These are phyloP conservation scores for Tricholoma sp. DNA, from an alignment of 768 basidiomycete species.

Conservation along the genomic window DNA sequence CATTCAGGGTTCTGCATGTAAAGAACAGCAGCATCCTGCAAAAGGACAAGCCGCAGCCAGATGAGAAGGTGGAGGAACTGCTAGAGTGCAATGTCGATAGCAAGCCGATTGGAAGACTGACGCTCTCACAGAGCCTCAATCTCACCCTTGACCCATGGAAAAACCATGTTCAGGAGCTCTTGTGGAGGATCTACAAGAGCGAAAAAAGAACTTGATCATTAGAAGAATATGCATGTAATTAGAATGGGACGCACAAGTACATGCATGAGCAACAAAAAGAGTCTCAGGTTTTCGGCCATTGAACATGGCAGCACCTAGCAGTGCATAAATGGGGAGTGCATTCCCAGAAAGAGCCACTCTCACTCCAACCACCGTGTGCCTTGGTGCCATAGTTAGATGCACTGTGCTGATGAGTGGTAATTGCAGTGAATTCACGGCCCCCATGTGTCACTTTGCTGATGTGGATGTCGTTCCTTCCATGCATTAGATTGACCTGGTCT, in stretches of 20 bases:
- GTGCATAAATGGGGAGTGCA: conserved; percentile 17
- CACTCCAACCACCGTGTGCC: conserved; percentile 15
- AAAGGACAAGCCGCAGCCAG: conserved; percentile 21
- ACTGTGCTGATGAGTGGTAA: conserved; percentile 16
- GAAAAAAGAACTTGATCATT: neutral
- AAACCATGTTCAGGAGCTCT: conserved; percentile 5
- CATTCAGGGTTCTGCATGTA: conserved; percentile 13
- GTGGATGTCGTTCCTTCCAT: conserved; percentile 17
- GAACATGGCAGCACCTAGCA: conserved; percentile 21
- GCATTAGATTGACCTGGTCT: conserved; percentile 15
- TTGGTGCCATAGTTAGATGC: conserved; percentile 17
- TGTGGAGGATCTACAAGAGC: conserved; percentile 11
- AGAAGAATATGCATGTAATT: neutral
- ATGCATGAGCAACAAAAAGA: conserved; percentile 11
- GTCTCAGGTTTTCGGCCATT: conserved; percentile 17
- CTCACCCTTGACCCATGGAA: conserved; percentile 7
- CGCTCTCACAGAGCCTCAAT: neutral
- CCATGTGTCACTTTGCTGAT: conserved; percentile 7
- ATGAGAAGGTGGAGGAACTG: conserved; percentile 20
- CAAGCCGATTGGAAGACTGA: neutral
- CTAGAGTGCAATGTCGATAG: conserved; percentile 13
- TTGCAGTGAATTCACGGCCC: conserved; percentile 14
- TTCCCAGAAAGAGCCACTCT: conserved; percentile 9
- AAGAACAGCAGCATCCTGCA: conserved; percentile 31
- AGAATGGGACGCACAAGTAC: conserved; percentile 10